Evolutionary conservation across 306 rosid species (phyloP).

Genomic region (Lithocarpus polystachyus): DNA sequence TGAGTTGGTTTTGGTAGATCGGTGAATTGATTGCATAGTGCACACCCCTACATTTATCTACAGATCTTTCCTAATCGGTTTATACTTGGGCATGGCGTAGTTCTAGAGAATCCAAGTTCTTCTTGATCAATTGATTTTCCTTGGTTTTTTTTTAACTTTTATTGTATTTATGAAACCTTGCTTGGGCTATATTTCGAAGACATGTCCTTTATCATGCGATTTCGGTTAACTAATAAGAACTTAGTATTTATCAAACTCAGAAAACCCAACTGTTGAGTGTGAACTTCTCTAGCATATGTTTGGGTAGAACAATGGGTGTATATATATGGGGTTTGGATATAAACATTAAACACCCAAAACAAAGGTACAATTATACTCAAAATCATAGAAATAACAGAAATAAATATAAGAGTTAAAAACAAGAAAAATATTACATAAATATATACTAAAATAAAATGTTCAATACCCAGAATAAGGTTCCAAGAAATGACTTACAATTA

Average conservation of each 20-base stretch:
- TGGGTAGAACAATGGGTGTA: constrained; percentile 61
- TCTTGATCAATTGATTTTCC: constrained; percentile 50
- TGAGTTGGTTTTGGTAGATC: too few species aligned
- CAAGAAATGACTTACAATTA: too few species aligned
- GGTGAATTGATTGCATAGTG: too few species aligned
- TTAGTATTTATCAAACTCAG: constrained; percentile 54
- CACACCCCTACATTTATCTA: neutral
- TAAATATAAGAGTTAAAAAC: too few species aligned
- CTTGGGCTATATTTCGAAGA: constrained; percentile 50
- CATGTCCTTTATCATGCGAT: constrained; percentile 58
- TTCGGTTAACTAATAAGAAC: constrained; percentile 54
- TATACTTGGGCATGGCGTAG: constrained; percentile 37
- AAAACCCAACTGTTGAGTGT: constrained; percentile 41
- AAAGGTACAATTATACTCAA: too few species aligned
- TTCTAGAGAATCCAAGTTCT: constrained; percentile 52
- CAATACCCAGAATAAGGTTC: too few species aligned
- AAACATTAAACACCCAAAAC: too few species aligned
- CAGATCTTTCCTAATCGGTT: constrained; percentile 35
- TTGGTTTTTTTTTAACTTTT: constrained; percentile 9
- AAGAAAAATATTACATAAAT: too few species aligned
- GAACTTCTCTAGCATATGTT: constrained; percentile 46
- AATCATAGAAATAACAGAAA: too few species aligned
- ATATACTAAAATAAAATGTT: too few species aligned
- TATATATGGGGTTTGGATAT: constrained; percentile 21
- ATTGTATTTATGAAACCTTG: constrained; percentile 25